phyloP scores from a whole-genome alignment of 805 yeast genomes.

The Wickerhamomyces alni region DNA sequence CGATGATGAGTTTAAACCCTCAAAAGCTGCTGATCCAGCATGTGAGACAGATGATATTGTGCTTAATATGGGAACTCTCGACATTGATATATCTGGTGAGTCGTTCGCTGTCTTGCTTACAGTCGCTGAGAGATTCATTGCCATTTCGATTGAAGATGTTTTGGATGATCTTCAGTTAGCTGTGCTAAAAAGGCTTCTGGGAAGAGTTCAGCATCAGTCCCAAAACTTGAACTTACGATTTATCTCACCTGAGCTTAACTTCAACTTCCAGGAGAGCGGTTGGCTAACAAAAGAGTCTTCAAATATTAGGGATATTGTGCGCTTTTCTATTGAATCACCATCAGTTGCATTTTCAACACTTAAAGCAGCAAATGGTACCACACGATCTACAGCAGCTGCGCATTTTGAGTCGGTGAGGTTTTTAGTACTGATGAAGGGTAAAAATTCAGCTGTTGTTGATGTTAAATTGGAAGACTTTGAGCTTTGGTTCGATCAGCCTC shows the following conservation, averaged over 20 bases:
- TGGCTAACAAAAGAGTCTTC: constrained; percentile 10
- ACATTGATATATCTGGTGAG: constrained; percentile 40
- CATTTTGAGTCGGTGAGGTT: constrained; percentile 10
- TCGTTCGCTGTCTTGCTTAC: constrained; percentile 34
- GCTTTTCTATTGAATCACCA: constrained; percentile 11
- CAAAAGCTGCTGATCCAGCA: constrained; percentile 28
- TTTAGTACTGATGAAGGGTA: background rate
- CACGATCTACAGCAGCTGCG: constrained; percentile 11
- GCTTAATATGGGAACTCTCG: constrained; percentile 46
- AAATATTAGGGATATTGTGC: constrained; percentile 12
- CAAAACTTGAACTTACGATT: constrained; percentile 39
- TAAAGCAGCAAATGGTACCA: constrained; percentile 11
- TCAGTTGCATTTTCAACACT: constrained; percentile 18
- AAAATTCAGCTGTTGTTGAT: constrained; percentile 1
- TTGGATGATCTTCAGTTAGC: constrained; percentile 64
- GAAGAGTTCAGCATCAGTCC: constrained; percentile 26
- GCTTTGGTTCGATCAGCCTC: constrained; percentile 25
- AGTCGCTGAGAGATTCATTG: constrained; percentile 29
- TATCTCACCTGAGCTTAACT: constrained; percentile 37
- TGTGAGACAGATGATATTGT: constrained; percentile 51
- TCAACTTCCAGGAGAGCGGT: constrained; percentile 32
- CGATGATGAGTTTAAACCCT: constrained; percentile 16
- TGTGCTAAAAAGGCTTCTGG: constrained; percentile 40
- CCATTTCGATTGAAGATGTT: constrained; percentile 37
- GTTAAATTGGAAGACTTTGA: constrained; percentile 19